Evolutionary conservation across 768 basidiomycete species (phyloP), one percentile per base, ranked within the genome.

Genomic region (Gyrodon lividus): DNA sequence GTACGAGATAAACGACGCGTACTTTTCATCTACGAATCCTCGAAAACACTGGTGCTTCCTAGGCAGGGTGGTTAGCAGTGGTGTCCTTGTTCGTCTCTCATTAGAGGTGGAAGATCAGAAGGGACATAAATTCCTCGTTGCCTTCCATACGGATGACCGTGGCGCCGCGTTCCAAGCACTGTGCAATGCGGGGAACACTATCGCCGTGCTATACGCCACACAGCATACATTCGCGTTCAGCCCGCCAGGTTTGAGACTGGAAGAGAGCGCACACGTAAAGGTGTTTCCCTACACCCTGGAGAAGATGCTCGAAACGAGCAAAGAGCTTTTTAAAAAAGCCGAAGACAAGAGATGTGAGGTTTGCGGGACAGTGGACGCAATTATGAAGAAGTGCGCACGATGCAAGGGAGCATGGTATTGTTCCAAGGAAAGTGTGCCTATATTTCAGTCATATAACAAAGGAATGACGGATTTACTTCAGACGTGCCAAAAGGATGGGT

Each of bases 91-190:
- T 34, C 66, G 66, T 46, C 66, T 67, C 47, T 44, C 41, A 2
- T 50, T 67, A n/a, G 34, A 67, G 14, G 66, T 68, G n/a, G 59
- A 68, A 42, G 66, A 67, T 54, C 66, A 34, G 43, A 55, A 53
- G 13, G 66, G 67, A 9, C 51, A 64, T 8, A 38, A 40, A 43
- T 43, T 66, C 10, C 51, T 58, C 26, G 64, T 67, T 19, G 64
- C 64, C 12, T 67, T 67, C 57, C 64, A 67, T n/a, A 67, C 67
- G 5, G 60, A 67, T 23, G 66, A 67, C 41, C 66, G 66, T 40
- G 66, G 66, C 16, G 49, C 56, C 20, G 55, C 55, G 33, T 59
- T 69, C 39, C 57, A 51, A 43, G 14, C 42, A 16, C 46, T 46
- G 17, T 67, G 66, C 24, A 57, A 40, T 17, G 60, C 62, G 1